Conservation (phyloP, 2,329 filamentous ascomycete species). For the Hypoxylon sp. region DNA sequence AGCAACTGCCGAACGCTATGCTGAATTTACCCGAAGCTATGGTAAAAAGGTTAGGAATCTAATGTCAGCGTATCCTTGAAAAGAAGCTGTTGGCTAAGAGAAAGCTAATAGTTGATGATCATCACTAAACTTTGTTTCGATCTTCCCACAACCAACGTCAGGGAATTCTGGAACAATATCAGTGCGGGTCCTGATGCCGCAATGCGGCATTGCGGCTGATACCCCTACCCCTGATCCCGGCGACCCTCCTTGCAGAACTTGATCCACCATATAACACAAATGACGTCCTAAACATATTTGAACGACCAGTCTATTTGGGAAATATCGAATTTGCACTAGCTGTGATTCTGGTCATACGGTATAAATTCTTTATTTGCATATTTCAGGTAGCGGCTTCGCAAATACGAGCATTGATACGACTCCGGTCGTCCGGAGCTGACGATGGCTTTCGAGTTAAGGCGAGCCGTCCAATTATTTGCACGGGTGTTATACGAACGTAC, state of each 20-base stretch:
- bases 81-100: not conserved
- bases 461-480: not conserved
- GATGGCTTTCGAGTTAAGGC: not conserved
- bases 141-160: constrained; percentile 40
- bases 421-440: constrained; percentile 9
- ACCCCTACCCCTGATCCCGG: constrained; percentile 20
- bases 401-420: not conserved
- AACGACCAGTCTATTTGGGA: constrained; percentile 17
- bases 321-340: constrained; percentile 7
- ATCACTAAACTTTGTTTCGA: constrained; percentile 40
- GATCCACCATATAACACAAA: not conserved
- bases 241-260: constrained; percentile 16
- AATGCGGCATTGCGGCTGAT: constrained; percentile 39
- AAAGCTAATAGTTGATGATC: constrained; percentile 34
- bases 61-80: constrained; percentile 32
- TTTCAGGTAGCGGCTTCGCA: not conserved
- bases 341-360: constrained; percentile 8
- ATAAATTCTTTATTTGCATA: not conserved
- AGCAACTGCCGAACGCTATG: constrained; percentile 23
- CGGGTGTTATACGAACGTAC: not conserved
- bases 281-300: constrained; percentile 20
- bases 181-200: constrained; percentile 14
- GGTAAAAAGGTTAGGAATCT: constrained; percentile 8
- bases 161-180: constrained; percentile 36
- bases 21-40: constrained; percentile 14